phyloP scores from a whole-genome alignment of 106 monocot genomes.

The Dendrobium officinale region DNA sequence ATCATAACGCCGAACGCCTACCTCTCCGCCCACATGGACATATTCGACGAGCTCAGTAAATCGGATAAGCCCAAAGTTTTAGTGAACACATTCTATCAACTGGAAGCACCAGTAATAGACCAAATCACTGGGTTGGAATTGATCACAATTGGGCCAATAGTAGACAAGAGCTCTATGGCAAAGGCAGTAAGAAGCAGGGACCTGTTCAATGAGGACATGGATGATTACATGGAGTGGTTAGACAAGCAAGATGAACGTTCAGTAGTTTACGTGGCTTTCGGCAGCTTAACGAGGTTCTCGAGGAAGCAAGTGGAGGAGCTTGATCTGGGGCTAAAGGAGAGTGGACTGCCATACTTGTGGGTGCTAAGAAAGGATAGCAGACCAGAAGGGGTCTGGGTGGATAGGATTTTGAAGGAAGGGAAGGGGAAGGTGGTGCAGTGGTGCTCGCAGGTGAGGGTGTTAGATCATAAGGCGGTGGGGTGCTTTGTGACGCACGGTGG shows the following conservation, averaged over 20 bases:
- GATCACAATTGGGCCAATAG: too few species aligned
- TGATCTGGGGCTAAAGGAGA: constrained; percentile 17
- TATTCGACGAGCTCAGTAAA: neutral
- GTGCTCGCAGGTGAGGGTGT: constrained; percentile 1
- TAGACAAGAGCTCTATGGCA: too few species aligned
- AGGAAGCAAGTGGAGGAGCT: constrained; percentile 39
- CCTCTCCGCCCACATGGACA: neutral
- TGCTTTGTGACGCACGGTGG: constrained; percentile 71
- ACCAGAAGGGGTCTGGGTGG: neutral
- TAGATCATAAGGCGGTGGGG: constrained; percentile 27
- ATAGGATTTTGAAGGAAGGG: constrained; percentile 10
- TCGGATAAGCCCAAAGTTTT: neutral
- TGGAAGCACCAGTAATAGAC: neutral
- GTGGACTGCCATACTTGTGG: constrained; percentile 44
- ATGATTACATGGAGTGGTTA: constrained; percentile 44
- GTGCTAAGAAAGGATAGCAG: constrained; percentile 35
- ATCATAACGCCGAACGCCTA: neutral
- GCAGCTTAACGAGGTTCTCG: constrained; percentile 24
- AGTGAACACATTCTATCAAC: neutral
- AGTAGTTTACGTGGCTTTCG: constrained; percentile 51
- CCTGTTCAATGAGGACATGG: constrained; percentile 24
- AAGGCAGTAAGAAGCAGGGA: neutral
- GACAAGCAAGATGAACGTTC: constrained; percentile 26
- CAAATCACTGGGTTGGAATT: neutral
- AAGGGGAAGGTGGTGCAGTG: constrained; percentile 2